Evolutionary conservation across 129 eudicot genomes (phyloP), one percentile per base, ranked within the genome.

Genomic region (Ambrosia trifida): DNA sequence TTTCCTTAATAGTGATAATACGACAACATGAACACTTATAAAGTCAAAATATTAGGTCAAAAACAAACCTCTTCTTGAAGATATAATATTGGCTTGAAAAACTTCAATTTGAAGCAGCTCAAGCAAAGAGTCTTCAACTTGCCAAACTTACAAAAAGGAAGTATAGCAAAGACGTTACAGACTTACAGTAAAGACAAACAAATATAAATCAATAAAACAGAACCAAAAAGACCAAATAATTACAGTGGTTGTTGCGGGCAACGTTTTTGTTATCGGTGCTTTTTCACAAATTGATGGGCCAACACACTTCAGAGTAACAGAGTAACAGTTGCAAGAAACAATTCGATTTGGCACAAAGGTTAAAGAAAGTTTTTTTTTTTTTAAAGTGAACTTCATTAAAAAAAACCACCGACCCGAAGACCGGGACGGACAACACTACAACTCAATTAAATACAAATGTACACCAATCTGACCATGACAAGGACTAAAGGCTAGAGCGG

Each of bases 221-320:
- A 70, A 74, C 31, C 33, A 17, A 65, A 59, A 46, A 31, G 45
- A 64, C 3, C 20, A 43, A 43, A 50, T 8, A 31, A 46, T 83
- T 74, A 95, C 99, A 61, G 96, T 86, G 60, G 94, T 90, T 70
- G 86, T 90, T 47, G 91, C 85, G 31, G 99, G 99, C 72, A 95
- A 75, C 78, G 90, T 95, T 64, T 90, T 95, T 13, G 89, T 85
- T 83, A 90, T 35, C 11, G 94, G 83, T 38, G 88, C 69, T 83
- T 90, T 90, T 76, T 95, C 97, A 66, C 89, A 96, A 66, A 90
- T 84, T 67, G 97, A 90, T 79, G 99, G 88, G 20, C 93, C 99
- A 30, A 86, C 80, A 81, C 99, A 95, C 83, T 86, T 95, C 76
- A 95, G 76, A 50, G 89, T 79, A n/a, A n/a, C n/a, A n/a, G n/a